phyloP scores from a whole-genome alignment of 495 filamentous ascomycete genomes.

The Staphylotrichum tortipilum region DNA sequence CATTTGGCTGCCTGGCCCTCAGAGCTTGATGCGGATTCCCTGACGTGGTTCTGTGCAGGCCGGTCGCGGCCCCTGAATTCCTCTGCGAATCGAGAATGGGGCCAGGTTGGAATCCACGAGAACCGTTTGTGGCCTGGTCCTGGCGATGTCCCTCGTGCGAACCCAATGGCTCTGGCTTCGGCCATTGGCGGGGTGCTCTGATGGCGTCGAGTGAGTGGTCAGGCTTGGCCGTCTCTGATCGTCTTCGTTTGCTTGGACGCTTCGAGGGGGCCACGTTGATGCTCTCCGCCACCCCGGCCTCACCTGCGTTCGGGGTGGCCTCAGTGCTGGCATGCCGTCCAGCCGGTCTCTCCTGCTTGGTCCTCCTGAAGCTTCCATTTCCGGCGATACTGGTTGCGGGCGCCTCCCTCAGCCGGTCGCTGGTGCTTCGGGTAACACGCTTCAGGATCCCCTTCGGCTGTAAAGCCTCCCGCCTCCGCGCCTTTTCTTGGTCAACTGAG shows the following conservation, averaged over 20 bases:
- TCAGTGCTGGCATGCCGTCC: too few species aligned
- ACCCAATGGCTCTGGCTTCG: neutral
- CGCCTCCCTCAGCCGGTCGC: slow-evolving; percentile 2
- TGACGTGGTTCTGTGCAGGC: neutral
- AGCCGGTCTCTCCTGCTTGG: neutral
- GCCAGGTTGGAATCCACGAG: neutral
- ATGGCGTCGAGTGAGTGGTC: neutral
- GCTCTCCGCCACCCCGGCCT: neutral
- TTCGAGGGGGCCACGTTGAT: neutral
- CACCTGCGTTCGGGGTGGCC: neutral
- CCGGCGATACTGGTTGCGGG: neutral
- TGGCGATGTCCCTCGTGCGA: neutral
- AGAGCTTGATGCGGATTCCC: neutral
- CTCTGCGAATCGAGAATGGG: neutral
- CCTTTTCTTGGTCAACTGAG: slow-evolving; percentile 34
- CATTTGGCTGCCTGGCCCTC: neutral
- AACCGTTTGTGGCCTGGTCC: neutral
- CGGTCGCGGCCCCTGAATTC: neutral
- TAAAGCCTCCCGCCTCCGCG: slow-evolving; percentile 20
- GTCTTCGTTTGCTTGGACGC: slow-evolving; percentile 3
- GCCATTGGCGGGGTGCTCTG: neutral
- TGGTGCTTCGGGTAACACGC: slow-evolving; percentile 10
- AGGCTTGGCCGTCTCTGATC: neutral
- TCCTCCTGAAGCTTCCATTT: slow-evolving; percentile 5
- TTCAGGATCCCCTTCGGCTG: slow-evolving; percentile 36